Evolutionary conservation across 805 yeast species (phyloP), one percentile per base, ranked within the genome.

Genomic region (Candida bentonensis): DNA sequence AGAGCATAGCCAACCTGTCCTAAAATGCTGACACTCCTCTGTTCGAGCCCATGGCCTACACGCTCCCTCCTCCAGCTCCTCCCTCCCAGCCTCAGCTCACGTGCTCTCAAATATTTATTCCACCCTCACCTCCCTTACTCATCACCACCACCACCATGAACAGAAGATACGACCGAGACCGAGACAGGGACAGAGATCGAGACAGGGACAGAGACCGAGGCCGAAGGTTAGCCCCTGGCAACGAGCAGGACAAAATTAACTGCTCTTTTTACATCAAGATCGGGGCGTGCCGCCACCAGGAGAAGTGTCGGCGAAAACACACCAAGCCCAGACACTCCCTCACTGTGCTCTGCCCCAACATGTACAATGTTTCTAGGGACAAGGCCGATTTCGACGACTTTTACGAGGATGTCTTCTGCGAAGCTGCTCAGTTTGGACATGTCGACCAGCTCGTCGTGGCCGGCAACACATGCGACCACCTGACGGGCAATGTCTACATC

Each of bases 251-350:
- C n/a, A 30, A n/a, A 15, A 17, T 30, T 17, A 30, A 30, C 36
- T 30, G 36, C 36, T 30, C 36, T 7, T 87, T 87, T 57, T 86
- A 78, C 57, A 68, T 72, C 49, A 84, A 81, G 58, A 83, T 86
- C 23, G 97, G 97, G 0, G 94, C 95, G 0, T 88, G 97, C 55
- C 70, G 96, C 47, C 96, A 88, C 59, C 96, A 96, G 0, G 87
- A 79, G 47, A 80, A 79, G 53, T 88, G 97, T 55, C 78, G 86
- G 5, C 68, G 89, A 53, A 71, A 70, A 46, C 69, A 87, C 59
- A 67, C 72, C 20, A 72, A 72, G 52, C 95, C 96, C 1, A 60
- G 66, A 4, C 60, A 66, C 34, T 81, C 94, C 0, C 66, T 69
- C 44, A 80, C 89, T 0, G 68, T 87, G 1, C 64, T 82, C 41